phyloP scores from a whole-genome alignment of 106 monocot species.

The Dendrobium officinale region DNA sequence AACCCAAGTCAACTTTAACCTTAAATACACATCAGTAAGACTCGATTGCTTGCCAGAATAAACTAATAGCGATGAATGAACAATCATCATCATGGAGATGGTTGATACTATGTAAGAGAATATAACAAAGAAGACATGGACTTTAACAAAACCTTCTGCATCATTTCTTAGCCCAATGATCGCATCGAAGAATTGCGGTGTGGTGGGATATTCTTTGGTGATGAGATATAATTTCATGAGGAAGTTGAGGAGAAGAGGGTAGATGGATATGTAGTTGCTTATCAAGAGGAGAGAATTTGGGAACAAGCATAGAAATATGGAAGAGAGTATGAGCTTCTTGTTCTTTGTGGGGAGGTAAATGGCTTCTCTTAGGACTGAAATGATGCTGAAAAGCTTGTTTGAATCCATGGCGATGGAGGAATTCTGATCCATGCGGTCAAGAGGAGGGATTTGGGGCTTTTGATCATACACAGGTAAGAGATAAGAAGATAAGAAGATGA shows the following conservation, averaged over 20 bases:
- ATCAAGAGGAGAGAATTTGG: constrained; percentile 10
- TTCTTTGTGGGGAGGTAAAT: constrained; percentile 13
- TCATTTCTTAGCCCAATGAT: constrained; percentile 6
- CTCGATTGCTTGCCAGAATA: constrained; percentile 7
- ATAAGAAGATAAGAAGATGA: neutral
- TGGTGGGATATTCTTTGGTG: constrained; percentile 9
- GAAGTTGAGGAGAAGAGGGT: constrained; percentile 11
- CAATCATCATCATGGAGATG: constrained; percentile 1
- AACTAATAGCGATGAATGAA: constrained; percentile 7
- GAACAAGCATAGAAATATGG: constrained; percentile 3
- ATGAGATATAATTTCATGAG: constrained; percentile 16
- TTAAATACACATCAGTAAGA: neutral
- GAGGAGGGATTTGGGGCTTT: neutral
- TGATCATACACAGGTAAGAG: neutral
- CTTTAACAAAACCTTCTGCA: neutral
- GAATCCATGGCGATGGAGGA: constrained; percentile 6
- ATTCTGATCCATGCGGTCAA: neutral
- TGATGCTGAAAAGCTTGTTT: neutral
- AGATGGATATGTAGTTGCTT: constrained; percentile 13
- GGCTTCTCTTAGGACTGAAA: constrained; percentile 9
- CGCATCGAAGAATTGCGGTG: constrained; percentile 10
- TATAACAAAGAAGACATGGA: neutral
- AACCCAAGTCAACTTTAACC: constrained; percentile 11
- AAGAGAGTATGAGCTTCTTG: constrained; percentile 19
- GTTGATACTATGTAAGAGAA: constrained; percentile 8